Evolutionary conservation across 768 basidiomycete genomes (phyloP), one percentile per base, ranked within the genome.

Genomic region (Phylloporus sp.): DNA sequence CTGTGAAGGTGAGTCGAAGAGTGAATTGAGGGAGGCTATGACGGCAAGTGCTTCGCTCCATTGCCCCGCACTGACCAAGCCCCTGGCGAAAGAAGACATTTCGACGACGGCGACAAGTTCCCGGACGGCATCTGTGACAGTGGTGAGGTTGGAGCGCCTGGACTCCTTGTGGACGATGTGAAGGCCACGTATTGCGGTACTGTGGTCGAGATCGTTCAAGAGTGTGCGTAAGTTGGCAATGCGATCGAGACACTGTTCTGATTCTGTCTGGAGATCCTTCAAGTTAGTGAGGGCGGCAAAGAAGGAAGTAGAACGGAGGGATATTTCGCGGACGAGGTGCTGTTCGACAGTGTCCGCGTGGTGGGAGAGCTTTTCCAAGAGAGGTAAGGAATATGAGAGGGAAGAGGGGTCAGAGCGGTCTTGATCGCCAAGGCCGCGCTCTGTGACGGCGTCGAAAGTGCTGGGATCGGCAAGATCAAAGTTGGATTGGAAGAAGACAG

Each of bases 251-350:
- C 94, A 95, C 43, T 84, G 79, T 43, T 86, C 80, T 0, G 93
- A 95, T 65, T 97, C 92, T 6, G 88, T 81, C 63, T 94, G 92
- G 11, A 99, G 80, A 56, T 92, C 88, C 62, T 97, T 90, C 8
- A 99, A 76, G 68, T 99, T 99, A 7, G 92, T 81, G 32, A 99
- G 80, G 7, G 97, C 97, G 5, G 95, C 87, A 62, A 98, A 99
- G 79, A 99, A 99, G 1, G 93, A 92, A 1, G 90, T 81, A 0
- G 94, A 91, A 13, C 95, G 87, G 10, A 88, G 74, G 9, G 88
- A 88, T 40, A 99, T 95, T 70, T 98, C 97, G 54, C 84, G 84
- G 5, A 95, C 82, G 50, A 99, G 87, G 69, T 99, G 95, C 53
- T 92, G 85, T 65, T 99, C 97, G 55, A 98, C 81, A 1, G 88